Conservation (phyloP, 345 rosid genomes). For the Salix purpurea region DNA sequence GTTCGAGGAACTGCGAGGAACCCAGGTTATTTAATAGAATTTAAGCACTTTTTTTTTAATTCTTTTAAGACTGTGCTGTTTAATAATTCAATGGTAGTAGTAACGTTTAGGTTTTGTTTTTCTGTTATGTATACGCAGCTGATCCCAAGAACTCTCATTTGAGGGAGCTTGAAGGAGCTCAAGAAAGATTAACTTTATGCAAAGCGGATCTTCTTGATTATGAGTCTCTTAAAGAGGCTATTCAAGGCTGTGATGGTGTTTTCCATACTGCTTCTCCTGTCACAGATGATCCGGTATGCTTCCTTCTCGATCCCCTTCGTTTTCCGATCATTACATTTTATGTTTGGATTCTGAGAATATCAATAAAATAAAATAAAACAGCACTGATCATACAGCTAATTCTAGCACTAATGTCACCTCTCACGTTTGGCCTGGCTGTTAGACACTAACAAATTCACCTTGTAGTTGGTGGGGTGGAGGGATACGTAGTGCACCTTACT, state of each 20-base stretch:
- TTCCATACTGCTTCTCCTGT: slow-evolving; percentile 95
- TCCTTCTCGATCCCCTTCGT: neutral
- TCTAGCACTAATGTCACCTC: no score
- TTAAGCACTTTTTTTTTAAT: neutral
- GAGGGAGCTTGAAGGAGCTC: slow-evolving; percentile 85
- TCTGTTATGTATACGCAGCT: slow-evolving; percentile 23
- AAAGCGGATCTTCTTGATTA: slow-evolving; percentile 82
- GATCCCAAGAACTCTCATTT: slow-evolving; percentile 86
- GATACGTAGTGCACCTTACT: no score
- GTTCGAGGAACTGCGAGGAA: slow-evolving; percentile 85
- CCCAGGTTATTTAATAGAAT: slow-evolving; percentile 42
- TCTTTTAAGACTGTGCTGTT: neutral
- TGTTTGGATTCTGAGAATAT: slow-evolving; percentile 26
- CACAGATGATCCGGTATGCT: slow-evolving; percentile 89
- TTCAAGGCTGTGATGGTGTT: slow-evolving; percentile 87
- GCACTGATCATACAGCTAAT: no score
- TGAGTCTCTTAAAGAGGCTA: slow-evolving; percentile 54
- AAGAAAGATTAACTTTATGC: slow-evolving; percentile 68
- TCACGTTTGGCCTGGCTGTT: neutral
- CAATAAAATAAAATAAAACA: neutral
- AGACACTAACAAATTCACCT: neutral
- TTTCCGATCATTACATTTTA: neutral
- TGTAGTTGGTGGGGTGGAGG: no score
- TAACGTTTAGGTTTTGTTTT: neutral
- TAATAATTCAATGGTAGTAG: no score